Evolutionary conservation across 2,329 filamentous ascomycete species (phyloP), one percentile per base, ranked within the genome.

Genomic region (Xylariales sp.): DNA sequence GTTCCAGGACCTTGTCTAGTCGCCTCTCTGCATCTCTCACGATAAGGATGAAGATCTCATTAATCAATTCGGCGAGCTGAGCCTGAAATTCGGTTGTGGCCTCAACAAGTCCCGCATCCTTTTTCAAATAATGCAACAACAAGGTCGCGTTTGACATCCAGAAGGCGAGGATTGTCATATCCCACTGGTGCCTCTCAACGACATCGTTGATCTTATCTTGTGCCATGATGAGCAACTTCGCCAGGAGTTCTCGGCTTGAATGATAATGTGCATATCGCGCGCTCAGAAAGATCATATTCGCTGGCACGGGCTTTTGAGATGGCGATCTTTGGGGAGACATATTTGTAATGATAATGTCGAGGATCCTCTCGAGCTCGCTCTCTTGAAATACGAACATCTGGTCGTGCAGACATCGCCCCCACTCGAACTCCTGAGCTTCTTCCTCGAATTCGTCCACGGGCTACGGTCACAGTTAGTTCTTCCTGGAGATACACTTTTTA

Each of bases 321-420:
- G 90, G 88, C 20, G 91, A 95, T 51, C 93, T 76, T 64, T 96
- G 90, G 2, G 93, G 93, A 1, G 88, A 94, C 93, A 98, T 97
- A 54, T 93, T 91, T 44, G 91, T 97, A 56, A 98, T 95, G 57
- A 97, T 82, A 39, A 97, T 93, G 57, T 95, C 86, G 49, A 98
- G 75, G 53, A 98, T 96, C 41, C 84, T 82, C 41, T 91, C 85
- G 36, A 98, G 75, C 56, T 98, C 91, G 57, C 80, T 84, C 50
- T 97, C 91, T 60, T 98, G 93, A 59, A 98, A 98, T 25, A 98
- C 93, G 59, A 98, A 98, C 93, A 98, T 98, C 60, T 98, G 93
- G 59, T 98, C 93, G 57, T 96, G 88, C 33, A 95, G 71, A 61
- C 93, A 98, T 51, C 86, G 77, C 46, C 85, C 85, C 93, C 93